Percentiles rank a stretch among this genome's conserved stretches.
phyloP scores from a whole-genome alignment of 352 stramenopile species.

The Chrysophaeum taylorii region DNA sequence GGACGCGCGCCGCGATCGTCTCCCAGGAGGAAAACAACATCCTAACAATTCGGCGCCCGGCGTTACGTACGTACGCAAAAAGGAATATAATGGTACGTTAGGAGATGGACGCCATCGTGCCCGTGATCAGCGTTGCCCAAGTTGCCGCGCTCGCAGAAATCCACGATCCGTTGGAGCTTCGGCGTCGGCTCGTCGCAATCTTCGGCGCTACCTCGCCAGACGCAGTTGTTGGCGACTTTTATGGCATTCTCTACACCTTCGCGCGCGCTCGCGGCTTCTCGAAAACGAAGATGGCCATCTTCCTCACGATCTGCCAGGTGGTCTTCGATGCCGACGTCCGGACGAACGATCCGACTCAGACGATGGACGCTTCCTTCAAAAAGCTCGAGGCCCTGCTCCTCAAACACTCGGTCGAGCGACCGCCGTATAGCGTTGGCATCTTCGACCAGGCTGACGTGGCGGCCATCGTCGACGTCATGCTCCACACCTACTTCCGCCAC shows the following conservation, averaged over 20 bases:
- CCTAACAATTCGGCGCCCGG: no score
- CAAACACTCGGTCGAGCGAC: slow-evolving; percentile 37
- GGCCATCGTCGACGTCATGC: slow-evolving; percentile 56
- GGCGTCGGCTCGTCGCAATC: no score
- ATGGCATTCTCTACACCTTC: slow-evolving; percentile 38
- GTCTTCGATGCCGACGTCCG: slow-evolving; percentile 53
- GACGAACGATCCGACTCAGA: slow-evolving; percentile 37
- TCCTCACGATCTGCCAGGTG: slow-evolving; percentile 53
- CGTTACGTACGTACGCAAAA: no score
- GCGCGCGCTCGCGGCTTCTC: slow-evolving; percentile 51
- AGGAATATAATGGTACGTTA: no score
- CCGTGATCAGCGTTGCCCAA: no score
- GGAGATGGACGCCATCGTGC: no score
- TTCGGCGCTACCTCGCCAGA: no score
- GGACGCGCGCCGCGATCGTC: no score
- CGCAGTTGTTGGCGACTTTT: slow-evolving; percentile 3
- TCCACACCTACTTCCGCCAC: slow-evolving; percentile 62
- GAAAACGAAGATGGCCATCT: slow-evolving; percentile 47
- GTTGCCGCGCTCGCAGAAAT: no score
- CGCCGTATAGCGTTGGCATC: slow-evolving; percentile 28
- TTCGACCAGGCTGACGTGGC: slow-evolving; percentile 46
- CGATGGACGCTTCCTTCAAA: slow-evolving; percentile 45
- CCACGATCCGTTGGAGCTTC: no score
- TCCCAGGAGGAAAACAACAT: no score
- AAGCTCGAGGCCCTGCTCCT: slow-evolving; percentile 42